phyloP scores from a whole-genome alignment of 140 eudicot species.

The Anethum foeniculum region DNA sequence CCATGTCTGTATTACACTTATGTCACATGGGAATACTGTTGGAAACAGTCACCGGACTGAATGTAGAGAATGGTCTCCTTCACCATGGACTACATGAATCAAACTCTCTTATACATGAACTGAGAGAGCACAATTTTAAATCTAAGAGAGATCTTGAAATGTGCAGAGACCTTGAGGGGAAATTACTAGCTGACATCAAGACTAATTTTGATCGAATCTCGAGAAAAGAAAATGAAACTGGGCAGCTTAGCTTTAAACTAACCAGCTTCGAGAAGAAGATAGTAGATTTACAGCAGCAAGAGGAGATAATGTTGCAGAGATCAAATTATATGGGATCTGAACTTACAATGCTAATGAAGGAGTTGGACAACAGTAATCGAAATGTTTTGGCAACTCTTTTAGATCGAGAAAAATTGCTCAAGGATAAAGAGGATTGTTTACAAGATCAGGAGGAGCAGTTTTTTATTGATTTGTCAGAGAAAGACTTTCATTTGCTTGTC shows the following conservation, averaged over 20 bases:
- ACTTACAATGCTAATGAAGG: slow-evolving; percentile 51
- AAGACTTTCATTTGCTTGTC: slow-evolving; percentile 48
- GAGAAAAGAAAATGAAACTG: slow-evolving; percentile 57
- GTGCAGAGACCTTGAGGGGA: slow-evolving; percentile 61
- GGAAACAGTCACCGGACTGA: slow-evolving; percentile 60
- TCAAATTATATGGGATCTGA: slow-evolving; percentile 58
- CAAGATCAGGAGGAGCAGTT: slow-evolving; percentile 46
- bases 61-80: slow-evolving; percentile 73
- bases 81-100: slow-evolving; percentile 56
- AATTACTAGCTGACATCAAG: slow-evolving; percentile 63
- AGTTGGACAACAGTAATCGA: slow-evolving; percentile 36
- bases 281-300: slow-evolving; percentile 47
- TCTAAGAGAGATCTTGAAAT: slow-evolving; percentile 63
- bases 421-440: slow-evolving; percentile 41
- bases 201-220: slow-evolving; percentile 62
- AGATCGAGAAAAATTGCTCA: slow-evolving; percentile 32
- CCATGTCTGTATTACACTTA: slow-evolving; percentile 62
- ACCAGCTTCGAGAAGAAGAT: slow-evolving; percentile 52
- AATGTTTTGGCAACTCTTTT: slow-evolving; percentile 23
- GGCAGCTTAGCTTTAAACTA: slow-evolving; percentile 42
- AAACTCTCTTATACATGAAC: slow-evolving; percentile 38
- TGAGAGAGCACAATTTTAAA: slow-evolving; percentile 51
- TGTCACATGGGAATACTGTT: slow-evolving; percentile 80
- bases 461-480: slow-evolving; percentile 35
- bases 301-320: slow-evolving; percentile 71